Conservation (phyloP, 306 rosid genomes). For the Fragaria ananassa region DNA sequence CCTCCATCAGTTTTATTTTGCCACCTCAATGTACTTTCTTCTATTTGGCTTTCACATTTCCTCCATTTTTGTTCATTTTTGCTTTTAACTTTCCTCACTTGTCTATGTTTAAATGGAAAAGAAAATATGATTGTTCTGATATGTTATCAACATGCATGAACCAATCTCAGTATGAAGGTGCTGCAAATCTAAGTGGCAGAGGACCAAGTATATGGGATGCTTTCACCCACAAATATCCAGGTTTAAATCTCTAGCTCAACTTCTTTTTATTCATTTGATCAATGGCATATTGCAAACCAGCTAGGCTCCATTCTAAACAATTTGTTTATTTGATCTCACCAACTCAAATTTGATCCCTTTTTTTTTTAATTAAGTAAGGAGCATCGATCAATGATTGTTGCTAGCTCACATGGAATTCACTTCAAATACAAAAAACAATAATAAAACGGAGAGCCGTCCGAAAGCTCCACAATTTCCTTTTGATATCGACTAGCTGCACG, state of each 20-base stretch:
- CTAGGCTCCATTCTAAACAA: neutral
- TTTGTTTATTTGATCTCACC: neutral
- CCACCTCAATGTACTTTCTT: too few relatives aligned
- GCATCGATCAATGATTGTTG: neutral
- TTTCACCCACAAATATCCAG: conserved; percentile 16
- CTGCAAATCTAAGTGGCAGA: conserved; percentile 1
- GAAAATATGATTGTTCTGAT: neutral
- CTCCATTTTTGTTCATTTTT: neutral
- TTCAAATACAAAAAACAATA: neutral
- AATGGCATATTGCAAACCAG: neutral
- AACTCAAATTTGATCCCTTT: neutral
- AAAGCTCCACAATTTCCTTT: neutral
- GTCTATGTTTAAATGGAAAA: neutral
- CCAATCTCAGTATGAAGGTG: conserved; percentile 11
- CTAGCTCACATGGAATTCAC: neutral
- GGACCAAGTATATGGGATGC: conserved; percentile 7
- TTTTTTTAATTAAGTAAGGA: neutral
- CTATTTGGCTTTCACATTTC: neutral
- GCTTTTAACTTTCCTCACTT: neutral
- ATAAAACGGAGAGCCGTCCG: neutral
- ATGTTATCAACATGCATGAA: neutral
- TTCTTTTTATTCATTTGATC: neutral
- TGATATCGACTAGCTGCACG: neutral
- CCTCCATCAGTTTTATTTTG: neutral
- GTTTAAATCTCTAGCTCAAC: neutral